A percentile compares a stretch with the other conserved stretches of the same genome.
Evolutionary conservation across 257 asterid species (phyloP).

Genomic region (Solanum sparsipilum): DNA sequence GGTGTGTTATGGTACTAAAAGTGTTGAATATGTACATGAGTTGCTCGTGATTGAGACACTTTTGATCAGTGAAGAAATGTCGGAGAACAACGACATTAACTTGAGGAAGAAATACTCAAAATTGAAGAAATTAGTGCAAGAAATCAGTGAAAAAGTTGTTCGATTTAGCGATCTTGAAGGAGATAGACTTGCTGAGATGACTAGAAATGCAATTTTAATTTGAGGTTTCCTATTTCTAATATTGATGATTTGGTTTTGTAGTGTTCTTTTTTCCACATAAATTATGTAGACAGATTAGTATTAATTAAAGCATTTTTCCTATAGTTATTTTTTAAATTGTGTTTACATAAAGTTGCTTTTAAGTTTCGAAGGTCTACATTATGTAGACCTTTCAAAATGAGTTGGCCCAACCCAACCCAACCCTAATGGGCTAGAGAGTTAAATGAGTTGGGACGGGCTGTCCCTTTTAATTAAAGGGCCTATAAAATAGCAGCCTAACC

Average conservation of each 20-base stretch:
- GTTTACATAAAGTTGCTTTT: no score
- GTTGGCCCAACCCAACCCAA: no score
- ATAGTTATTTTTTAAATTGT: no score
- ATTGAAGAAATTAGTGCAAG: not conserved
- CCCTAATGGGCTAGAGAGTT: no score
- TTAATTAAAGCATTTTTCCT: no score
- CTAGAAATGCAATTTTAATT: not conserved
- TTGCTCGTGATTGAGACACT: not conserved
- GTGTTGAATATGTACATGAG: not conserved
- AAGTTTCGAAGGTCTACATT: no score
- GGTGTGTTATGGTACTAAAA: not conserved
- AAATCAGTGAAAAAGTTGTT: not conserved
- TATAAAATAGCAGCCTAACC: no score
- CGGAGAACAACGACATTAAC: not conserved
- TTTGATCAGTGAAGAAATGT: not conserved
- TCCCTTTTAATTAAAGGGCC: no score
- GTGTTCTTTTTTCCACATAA: no score
- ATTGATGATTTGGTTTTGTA: not conserved
- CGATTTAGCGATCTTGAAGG: not conserved
- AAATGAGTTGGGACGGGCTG: no score
- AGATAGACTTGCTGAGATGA: not conserved
- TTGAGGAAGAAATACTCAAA: not conserved
- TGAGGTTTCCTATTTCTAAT: not conserved
- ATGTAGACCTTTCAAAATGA: no score
- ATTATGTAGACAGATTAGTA: no score